A percentile compares a stretch with the other conserved stretches of the same genome.
Evolutionary conservation across 2,329 filamentous ascomycete genomes (phyloP).

Genomic region (Cadophora malorum): DNA sequence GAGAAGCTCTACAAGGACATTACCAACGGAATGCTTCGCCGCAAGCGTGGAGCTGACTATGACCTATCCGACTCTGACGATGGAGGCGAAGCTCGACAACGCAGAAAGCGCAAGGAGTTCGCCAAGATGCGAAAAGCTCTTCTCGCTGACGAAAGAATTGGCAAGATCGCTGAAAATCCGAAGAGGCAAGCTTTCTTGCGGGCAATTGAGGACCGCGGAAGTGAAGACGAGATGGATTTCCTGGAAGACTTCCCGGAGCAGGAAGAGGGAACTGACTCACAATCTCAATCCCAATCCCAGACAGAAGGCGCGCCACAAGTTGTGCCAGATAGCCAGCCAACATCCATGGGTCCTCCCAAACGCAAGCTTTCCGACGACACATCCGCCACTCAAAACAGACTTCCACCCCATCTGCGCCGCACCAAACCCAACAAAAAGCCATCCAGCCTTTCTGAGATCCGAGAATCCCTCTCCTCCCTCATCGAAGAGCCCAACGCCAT

Average conservation of each 20-base stretch:
- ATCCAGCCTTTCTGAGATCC: conserved; percentile 78
- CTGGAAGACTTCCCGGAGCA: conserved; percentile 60
- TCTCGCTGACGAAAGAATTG: conserved; percentile 86
- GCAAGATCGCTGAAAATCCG: conserved; percentile 86
- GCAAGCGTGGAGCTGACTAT: conserved; percentile 80
- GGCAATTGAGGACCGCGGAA: conserved; percentile 83
- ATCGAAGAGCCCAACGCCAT: conserved; percentile 70
- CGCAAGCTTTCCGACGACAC: conserved; percentile 50
- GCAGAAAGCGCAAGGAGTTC: conserved; percentile 86
- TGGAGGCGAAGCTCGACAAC: conserved; percentile 75
- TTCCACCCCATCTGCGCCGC: conserved; percentile 66
- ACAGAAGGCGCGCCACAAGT: conserved; percentile 41
- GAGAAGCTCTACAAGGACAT: conserved; percentile 93
- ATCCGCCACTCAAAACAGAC: conserved; percentile 55
- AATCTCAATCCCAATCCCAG: conserved; percentile 51
- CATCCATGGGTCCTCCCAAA: conserved; percentile 45
- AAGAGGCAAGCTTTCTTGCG: conserved; percentile 90
- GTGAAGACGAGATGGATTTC: conserved; percentile 80
- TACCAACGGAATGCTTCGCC: conserved; percentile 84
- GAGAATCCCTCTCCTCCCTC: conserved; percentile 82
- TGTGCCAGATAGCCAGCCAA: conserved; percentile 60
- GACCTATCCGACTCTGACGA: conserved; percentile 93
- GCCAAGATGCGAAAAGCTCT: conserved; percentile 90
- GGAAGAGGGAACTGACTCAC: conserved; percentile 47
- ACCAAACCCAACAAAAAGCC: conserved; percentile 70